phyloP scores from a whole-genome alignment of 345 rosid species.

The Citrus australasica region DNA sequence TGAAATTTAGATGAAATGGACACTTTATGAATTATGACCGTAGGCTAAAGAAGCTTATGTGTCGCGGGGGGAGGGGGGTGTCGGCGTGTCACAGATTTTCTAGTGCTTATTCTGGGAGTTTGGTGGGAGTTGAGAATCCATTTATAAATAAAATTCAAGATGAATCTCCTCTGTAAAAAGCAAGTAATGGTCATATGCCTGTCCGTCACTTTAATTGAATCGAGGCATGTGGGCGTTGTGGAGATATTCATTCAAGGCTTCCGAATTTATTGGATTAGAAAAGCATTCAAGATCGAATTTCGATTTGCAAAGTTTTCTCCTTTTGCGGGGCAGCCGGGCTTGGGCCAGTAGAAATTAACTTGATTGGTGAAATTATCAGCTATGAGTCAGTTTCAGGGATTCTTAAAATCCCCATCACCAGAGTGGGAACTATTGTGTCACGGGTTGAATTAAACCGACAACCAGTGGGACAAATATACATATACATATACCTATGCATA shows the following conservation, averaged over 20 bases:
- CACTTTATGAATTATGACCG: neutral
- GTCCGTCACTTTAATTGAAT: neutral
- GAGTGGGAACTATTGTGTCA: too few relatives aligned
- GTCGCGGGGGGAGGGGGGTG: neutral
- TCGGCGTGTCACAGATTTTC: neutral
- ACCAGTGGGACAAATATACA: too few relatives aligned
- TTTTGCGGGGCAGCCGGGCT: too few relatives aligned
- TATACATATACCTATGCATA: too few relatives aligned
- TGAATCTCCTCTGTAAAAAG: neutral
- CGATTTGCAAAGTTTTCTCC: neutral
- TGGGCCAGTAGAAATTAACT: too few relatives aligned
- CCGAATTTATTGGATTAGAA: slow-evolving; percentile 3
- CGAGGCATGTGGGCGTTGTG: neutral
- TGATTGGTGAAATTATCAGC: too few relatives aligned
- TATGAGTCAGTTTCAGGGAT: too few relatives aligned
- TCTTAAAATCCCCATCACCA: too few relatives aligned
- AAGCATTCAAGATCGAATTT: neutral
- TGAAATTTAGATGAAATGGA: neutral
- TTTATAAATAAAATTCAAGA: neutral
- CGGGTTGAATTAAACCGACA: too few relatives aligned
- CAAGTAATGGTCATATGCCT: neutral
- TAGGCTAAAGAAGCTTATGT: neutral
- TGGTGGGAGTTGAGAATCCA: neutral
- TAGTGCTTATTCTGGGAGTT: neutral
- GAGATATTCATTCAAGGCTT: neutral